Evolutionary conservation across 225 moss, liverwort and hornwort species (phyloP), one percentile per base, ranked within the genome.

Genomic region (Ulota crispa): DNA sequence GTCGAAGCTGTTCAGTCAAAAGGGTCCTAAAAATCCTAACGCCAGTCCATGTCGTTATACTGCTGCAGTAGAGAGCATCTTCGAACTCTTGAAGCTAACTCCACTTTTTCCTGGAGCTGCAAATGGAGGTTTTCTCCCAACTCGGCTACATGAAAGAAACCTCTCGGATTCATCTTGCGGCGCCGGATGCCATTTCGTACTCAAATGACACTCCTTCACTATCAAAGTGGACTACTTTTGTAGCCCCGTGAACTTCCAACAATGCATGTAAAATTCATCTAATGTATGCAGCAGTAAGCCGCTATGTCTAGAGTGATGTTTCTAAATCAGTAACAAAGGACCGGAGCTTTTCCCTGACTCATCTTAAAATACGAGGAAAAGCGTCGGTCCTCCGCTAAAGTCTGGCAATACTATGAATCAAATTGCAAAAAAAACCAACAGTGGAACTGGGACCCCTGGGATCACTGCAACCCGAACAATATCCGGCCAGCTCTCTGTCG

Each of bases 261-360:
- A 72, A 81, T 78, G 67, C 72, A 67, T 53, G 72, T 67, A 59
- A 52, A 52, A 72, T 13, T 81, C 9, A n/a, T 54, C 26, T 9
- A 19, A 13, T 24, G 9, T 4, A 6, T 27, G 81, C 70, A 77
- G 12, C 23, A 16, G 43, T 32, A 60, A 1, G 1, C 32, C 6
- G 18, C 2, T 24, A 24, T n/a, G 50, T 45, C 14, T 45, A 14
- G 14, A 45, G 13, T 45, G 14, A 45, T 12, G 45, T 71, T 62
- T 36, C 62, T 39, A 36, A 70, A 6, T 34, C 3, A 11, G 61
- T 62, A 54, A 27, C 54, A 13, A 26, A 41, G 87, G 83, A 86
- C 88, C 83, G 83, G 41, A 65, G 73, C 83, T 86, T 86, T 84
- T 84, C 86, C 83, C 72, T 52, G 73, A 75, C 66, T 84, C 83